Base-by-base conservation (phyloP, 345 rosid species). In the Eucalyptus cladocalyx region DNA sequence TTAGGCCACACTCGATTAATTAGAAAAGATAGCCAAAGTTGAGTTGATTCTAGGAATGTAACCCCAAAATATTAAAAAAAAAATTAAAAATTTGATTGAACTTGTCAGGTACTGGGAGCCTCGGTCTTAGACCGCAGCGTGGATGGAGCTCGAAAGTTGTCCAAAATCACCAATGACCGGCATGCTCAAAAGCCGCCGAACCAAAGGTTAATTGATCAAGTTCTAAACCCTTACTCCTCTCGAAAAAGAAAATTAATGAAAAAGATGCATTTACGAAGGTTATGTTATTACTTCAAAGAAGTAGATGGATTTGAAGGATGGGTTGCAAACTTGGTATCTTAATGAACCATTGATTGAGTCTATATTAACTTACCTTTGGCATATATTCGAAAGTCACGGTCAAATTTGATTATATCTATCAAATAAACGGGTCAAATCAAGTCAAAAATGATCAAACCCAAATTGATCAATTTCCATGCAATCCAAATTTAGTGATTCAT, bases 301-400 rank as follows among this genome's bases (percentile, higher is more conserved):
- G 30, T 24, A 2, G 6, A 56, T 24, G 34, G 69, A 62, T 30
- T 62, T 30, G 8, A 60, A 60, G 69, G 32, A 60, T 6, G 32
- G 69, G 32, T 3, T 60, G 3, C 45, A 40, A 76, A 76, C 83
- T 76, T 12, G 5, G 13, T 6, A 37, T 40, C 28, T 15, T 2
- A 2, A 76, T 23, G 12, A 76, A 76, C 2, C 28, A 11, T 19
- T 10, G 47, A 76, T 19, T 2, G 23, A 18, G 5, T 11, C 28
- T 37, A 37, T 11, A 69, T 5, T 69, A 69, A 34, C 37, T 32
- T 19, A 18, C 7, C 6, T 34, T 69, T 6, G 42, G 1, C 4
- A 0, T 37, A 69, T 26, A 30, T 21, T 53, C 2, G 2, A 19
- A 53, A 65, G 37, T 4, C 5, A 7, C 1, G 2, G 1, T n/a